phyloP scores from a whole-genome alignment of 805 yeast species.

The Spencermartinsiella europaea region DNA sequence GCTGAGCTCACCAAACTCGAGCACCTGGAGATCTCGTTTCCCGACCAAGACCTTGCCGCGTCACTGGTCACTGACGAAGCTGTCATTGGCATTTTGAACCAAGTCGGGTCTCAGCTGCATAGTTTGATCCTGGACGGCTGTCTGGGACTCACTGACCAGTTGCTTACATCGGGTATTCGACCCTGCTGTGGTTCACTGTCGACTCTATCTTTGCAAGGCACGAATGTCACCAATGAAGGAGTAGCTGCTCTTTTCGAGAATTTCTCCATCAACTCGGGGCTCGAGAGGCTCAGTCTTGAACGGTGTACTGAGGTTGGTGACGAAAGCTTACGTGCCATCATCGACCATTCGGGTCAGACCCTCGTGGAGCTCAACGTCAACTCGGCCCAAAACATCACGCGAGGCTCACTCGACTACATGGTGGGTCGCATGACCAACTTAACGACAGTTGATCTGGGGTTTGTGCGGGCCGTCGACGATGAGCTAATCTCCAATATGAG shows the following conservation, averaged over 20 bases:
- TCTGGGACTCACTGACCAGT: conserved; percentile 60
- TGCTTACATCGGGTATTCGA: conserved; percentile 47
- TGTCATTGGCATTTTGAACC: conserved; percentile 48
- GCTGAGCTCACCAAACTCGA: conserved; percentile 56
- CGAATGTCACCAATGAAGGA: conserved; percentile 69
- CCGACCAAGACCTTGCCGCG: conserved; percentile 20
- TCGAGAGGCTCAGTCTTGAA: conserved; percentile 54
- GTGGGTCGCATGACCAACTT: conserved; percentile 48
- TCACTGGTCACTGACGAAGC: conserved; percentile 59
- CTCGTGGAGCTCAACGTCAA: conserved; percentile 68
- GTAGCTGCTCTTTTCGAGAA: conserved; percentile 51
- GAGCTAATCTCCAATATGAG: conserved; percentile 53
- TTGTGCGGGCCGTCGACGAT: conserved; percentile 73
- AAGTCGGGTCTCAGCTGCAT: conserved; percentile 52
- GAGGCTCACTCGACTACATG: conserved; percentile 27
- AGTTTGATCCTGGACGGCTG: conserved; percentile 69
- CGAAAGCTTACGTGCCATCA: conserved; percentile 50
- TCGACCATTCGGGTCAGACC: conserved; percentile 59
- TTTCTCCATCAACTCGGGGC: conserved; percentile 47
- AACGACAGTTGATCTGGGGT: conserved; percentile 69
- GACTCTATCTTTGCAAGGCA: conserved; percentile 49
- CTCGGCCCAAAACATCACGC: conserved; percentile 57
- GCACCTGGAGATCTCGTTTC: conserved; percentile 54
- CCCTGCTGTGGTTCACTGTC: conserved; percentile 55
- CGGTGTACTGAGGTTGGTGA: conserved; percentile 67